Base-by-base conservation (phyloP, 1,284 basidiomycete species). In the Malassezia sympodialis region DNA sequence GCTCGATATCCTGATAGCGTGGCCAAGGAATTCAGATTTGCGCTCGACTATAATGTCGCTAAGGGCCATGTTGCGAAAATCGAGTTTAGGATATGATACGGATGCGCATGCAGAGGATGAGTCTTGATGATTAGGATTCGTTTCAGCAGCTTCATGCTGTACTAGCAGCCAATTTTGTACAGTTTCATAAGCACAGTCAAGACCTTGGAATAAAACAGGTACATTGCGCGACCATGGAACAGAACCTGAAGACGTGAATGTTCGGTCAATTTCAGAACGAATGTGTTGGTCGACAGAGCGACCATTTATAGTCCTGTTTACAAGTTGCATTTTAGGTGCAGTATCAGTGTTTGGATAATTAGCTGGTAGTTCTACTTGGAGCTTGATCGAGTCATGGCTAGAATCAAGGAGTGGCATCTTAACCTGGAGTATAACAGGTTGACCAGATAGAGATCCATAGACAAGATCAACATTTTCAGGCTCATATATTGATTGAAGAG, bases 11-110 rank as follows among this genome's bases (percentile, higher is more conserved):
- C 53, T 30, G 3, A 60, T 63, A 4, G 68, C 69, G 50, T 75
- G 69, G 0, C 75, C 75, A 37, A 76, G 57, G 52, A 76, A 76
- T 37, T 68, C 63, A 41, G 63, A 67, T 50, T 76, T 76, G 51
- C 75, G 63, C 44, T 76, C 75, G 17, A 59, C 42, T 45, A 76
- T 65, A 4, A 67, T 35, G 14, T 66, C 60, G 23, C 71, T 60
- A 30, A 53, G 56, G n/a, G 65, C 58, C 32, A 74, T 40, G 7
- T 32, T 37, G 2, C 57, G 49, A 24, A 45, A 37, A 19, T 49
- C 34, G 26, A 12, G 8, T 27, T 28, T 19, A 3, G 31, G 34
- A 30, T 7, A 11, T 10, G 28, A 11, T 30, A 30, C 8, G 11
- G 28, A 7, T 34, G 49, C 37, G 39, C 15, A 4, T 2, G 8